phyloP scores from a whole-genome alignment of 2,329 filamentous ascomycete species.

The Ilyonectria mors-panacis region DNA sequence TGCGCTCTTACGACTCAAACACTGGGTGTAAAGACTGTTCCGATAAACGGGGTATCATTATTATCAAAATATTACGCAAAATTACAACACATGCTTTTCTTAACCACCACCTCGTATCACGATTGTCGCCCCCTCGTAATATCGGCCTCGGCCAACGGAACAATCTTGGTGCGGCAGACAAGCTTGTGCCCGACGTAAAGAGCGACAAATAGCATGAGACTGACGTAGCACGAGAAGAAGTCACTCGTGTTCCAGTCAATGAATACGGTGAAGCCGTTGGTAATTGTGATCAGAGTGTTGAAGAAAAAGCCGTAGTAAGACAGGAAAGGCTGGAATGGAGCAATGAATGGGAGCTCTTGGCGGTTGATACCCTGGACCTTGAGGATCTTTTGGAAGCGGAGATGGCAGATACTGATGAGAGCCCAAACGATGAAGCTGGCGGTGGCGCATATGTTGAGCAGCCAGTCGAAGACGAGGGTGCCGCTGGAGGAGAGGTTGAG shows the following conservation, averaged over 20 bases:
- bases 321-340: slow-evolving; percentile 74
- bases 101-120: slow-evolving; percentile 30
- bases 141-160: slow-evolving; percentile 56
- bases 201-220: slow-evolving; percentile 73
- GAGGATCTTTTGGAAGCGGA: slow-evolving; percentile 76
- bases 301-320: slow-evolving; percentile 78
- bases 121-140: slow-evolving; percentile 47
- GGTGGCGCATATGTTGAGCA: slow-evolving; percentile 79
- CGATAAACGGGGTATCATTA: slow-evolving; percentile 46
- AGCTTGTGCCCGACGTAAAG: slow-evolving; percentile 75
- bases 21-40: neutral
- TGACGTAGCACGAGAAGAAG: slow-evolving; percentile 77
- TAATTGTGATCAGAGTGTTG: slow-evolving; percentile 74
- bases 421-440: slow-evolving; percentile 81
- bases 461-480: slow-evolving; percentile 77
- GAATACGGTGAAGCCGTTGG: slow-evolving; percentile 79
- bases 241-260: slow-evolving; percentile 72
- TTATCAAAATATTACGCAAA: slow-evolving; percentile 36
- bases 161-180: slow-evolving; percentile 56
- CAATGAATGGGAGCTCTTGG: slow-evolving; percentile 71
- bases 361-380: slow-evolving; percentile 70
- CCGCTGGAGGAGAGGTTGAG: slow-evolving; percentile 74
- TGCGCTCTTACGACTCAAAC: neutral
- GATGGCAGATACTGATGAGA: slow-evolving; percentile 74
- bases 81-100: slow-evolving; percentile 29